phyloP scores from a whole-genome alignment of 164 flowering plant genomes.

The Tinospora cordifolia region DNA sequence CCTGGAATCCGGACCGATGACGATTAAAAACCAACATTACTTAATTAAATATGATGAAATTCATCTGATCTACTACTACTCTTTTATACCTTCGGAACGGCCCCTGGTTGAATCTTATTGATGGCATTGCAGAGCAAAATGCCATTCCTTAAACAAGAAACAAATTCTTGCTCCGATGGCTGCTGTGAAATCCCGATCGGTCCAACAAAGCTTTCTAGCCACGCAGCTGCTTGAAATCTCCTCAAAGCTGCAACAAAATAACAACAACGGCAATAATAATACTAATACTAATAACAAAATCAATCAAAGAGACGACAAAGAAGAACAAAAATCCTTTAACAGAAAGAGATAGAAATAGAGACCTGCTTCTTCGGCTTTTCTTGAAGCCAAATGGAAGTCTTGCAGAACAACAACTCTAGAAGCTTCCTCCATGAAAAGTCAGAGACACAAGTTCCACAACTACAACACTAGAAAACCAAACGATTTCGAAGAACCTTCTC shows the following conservation, averaged over 20 bases:
- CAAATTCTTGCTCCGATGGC: constrained; percentile 73
- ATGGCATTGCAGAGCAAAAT: constrained; percentile 72
- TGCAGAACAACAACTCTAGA: constrained; percentile 29
- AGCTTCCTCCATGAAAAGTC: constrained; percentile 35
- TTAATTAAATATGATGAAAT: background rate
- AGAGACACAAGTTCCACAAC: background rate
- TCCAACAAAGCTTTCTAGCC: constrained; percentile 76
- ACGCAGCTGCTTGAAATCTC: constrained; percentile 56
- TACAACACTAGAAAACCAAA: background rate
- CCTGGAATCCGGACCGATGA: background rate
- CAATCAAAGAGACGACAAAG: background rate
- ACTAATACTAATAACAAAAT: background rate
- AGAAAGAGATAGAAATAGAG: constrained; percentile 3
- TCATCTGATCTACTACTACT: background rate
- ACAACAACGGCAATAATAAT: background rate
- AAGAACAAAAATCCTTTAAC: background rate
- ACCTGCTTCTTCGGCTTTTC: constrained; percentile 92
- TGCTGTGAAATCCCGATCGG: constrained; percentile 50
- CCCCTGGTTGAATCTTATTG: constrained; percentile 78
- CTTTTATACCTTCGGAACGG: constrained; percentile 65
- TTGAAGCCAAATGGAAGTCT: constrained; percentile 61
- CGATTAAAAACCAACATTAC: background rate
- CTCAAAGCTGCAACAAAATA: constrained; percentile 42
- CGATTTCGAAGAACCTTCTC: background rate
- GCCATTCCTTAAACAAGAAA: constrained; percentile 84